A percentile compares a stretch with the other conserved stretches of the same genome.
Conservation (phyloP, 257 asterid genomes). For the Fraxinus quadrangulata region DNA sequence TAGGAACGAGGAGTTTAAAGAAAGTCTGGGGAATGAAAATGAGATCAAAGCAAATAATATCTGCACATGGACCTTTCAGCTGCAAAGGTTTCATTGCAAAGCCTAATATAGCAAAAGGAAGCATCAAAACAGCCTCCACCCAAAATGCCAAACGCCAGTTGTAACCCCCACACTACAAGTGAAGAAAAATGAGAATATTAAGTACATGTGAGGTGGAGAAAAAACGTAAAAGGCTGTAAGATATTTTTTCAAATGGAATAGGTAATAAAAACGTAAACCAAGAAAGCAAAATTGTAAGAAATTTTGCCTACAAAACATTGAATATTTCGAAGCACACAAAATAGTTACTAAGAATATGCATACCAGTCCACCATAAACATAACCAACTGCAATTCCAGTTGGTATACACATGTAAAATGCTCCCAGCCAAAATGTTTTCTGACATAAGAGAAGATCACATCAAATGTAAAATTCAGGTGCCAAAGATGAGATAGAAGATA, state of each 20-base stretch:
- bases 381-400: conserved; percentile 85
- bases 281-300: conserved; percentile 16
- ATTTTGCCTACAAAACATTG: neutral
- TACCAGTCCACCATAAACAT: conserved; percentile 95
- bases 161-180: conserved; percentile 56
- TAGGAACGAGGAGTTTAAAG: conserved; percentile 33
- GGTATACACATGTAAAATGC: conserved; percentile 98
- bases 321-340: neutral
- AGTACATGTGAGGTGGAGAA: neutral
- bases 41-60: conserved; percentile 19
- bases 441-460: conserved; percentile 29
- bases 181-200: conserved; percentile 14
- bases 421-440: conserved; percentile 96
- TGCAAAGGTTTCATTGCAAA: conserved; percentile 83
- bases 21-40: conserved; percentile 22
- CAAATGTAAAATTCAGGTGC: conserved; percentile 10
- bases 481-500: neutral
- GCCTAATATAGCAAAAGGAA: conserved; percentile 84
- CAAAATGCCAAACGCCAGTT: conserved; percentile 91
- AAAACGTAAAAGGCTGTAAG: neutral
- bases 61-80: conserved; percentile 66
- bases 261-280: conserved; percentile 1
- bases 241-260: neutral
- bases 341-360: conserved; percentile 31
- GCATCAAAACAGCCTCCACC: conserved; percentile 86